Base-by-base conservation (phyloP, 495 filamentous ascomycete genomes). In the Penicillium pulvis region DNA sequence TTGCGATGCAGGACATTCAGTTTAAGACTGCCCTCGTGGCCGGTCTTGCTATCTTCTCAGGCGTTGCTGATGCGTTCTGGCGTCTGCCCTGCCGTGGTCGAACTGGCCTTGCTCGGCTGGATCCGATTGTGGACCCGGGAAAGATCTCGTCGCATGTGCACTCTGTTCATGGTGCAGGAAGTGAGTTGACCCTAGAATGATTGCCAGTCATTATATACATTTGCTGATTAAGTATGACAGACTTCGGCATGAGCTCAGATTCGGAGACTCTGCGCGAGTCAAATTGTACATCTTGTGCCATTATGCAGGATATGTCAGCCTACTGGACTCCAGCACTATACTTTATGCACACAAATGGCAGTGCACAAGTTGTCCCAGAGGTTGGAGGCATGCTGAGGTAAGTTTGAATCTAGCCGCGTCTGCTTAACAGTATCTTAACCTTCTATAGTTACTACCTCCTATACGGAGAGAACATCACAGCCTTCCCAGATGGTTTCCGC, bases 401-500 rank as follows among this genome's bases (percentile, higher is more conserved):
- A 67, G 80, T 75, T 12, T 33, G 14, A 24, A 11, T 30, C 26
- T 39, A 2, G 12, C n/a, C 23, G 6, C 23, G 2, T 36, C 14
- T 12, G 33, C 20, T 14, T 10, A 10, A 20, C 41, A 16, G 7
- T n/a, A 57, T 55, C 30, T 51, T 53, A 19, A 56, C 54, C 14
- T 23, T 35, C 10, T 20, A 12, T 58, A 88, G 87, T 3, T 96
- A 96, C 73, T 94, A 96, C 65, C 81, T 91, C 33, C 78, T 90
- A 0, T 83, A 85, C 62, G 74, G 77, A 10, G 79, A 85, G 3
- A 80, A 85, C 24, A 78, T 96, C 62, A 80, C 79, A 30, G 88
- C 91, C 0, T 97, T 96, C 75, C 93, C 93, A 0, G 63, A 79
- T 1, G 80, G 82, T 45, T 96, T 98, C 78, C 84, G 86, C 45